These are phyloP conservation scores for Suhomyces panamericanus DNA, from an alignment of 1,139 yeast genomes.

Conservation along the genomic window DNA sequence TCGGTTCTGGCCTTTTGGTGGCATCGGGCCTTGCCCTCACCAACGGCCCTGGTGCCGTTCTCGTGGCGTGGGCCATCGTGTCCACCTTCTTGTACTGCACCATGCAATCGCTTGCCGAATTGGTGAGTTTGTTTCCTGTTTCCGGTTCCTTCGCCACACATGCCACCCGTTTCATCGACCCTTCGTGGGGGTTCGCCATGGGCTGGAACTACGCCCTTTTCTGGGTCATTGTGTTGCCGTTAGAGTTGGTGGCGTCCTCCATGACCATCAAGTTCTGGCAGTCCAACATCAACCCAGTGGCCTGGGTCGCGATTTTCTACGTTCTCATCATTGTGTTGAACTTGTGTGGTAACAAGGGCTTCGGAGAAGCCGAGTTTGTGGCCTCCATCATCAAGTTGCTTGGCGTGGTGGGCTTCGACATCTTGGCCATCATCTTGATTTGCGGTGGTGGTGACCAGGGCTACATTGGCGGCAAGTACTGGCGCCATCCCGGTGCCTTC, in stretches of 20 bases:
- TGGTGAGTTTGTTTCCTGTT: slow-evolving; percentile 66
- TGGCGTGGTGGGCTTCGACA: slow-evolving; percentile 65
- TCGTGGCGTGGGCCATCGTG: slow-evolving; percentile 46
- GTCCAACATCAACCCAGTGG: slow-evolving; percentile 55
- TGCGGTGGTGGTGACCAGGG: slow-evolving; percentile 67
- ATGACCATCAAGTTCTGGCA: slow-evolving; percentile 70
- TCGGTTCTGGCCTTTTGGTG: slow-evolving; percentile 39
- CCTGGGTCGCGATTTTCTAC: slow-evolving; percentile 67
- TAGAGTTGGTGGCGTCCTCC: slow-evolving; percentile 72
- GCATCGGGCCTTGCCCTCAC: slow-evolving; percentile 40
- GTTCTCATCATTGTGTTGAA: slow-evolving; percentile 56
- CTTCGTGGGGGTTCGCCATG: slow-evolving; percentile 74
- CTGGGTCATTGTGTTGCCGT: slow-evolving; percentile 69
- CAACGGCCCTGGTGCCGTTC: slow-evolving; percentile 39
- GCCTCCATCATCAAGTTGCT: slow-evolving; percentile 60
- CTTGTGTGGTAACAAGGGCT: slow-evolving; percentile 61
- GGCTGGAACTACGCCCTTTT: slow-evolving; percentile 70
- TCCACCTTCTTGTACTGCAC: slow-evolving; percentile 57
- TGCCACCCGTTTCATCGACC: slow-evolving; percentile 64
- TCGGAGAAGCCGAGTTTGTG: slow-evolving; percentile 67
- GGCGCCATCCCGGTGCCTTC: slow-evolving; percentile 66
- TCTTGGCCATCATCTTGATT: slow-evolving; percentile 65
- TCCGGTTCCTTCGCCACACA: slow-evolving; percentile 72
- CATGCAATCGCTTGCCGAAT: slow-evolving; percentile 68
- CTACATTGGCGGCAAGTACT: slow-evolving; percentile 55